Conservation (phyloP, 768 basidiomycete species). For the button mushroom (Agaricus bisporus) region DNA sequence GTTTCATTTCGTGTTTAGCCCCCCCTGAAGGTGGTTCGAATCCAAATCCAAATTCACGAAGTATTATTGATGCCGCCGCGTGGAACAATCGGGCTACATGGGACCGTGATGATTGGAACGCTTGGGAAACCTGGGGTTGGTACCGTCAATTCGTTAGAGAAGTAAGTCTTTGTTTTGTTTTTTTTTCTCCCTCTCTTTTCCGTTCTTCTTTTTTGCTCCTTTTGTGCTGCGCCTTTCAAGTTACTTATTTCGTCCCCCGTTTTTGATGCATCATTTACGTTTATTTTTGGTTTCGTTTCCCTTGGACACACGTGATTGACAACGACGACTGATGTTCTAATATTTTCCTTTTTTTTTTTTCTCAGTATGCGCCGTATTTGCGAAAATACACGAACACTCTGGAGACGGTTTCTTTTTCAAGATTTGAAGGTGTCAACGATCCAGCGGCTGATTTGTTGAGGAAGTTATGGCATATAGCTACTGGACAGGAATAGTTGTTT, state of each 20-base stretch:
- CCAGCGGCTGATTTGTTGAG: slow-evolving; percentile 53
- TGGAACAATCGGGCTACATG: slow-evolving; percentile 71
- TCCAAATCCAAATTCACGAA: slow-evolving; percentile 45
- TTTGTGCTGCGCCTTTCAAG: background rate
- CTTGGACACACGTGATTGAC: background rate
- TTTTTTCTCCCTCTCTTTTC: background rate
- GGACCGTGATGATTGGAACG: slow-evolving; percentile 71
- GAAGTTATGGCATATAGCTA: slow-evolving; percentile 67
- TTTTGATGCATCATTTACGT: background rate
- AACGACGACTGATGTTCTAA: too few relatives aligned
- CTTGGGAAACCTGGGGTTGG: slow-evolving; percentile 91
- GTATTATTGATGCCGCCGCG: slow-evolving; percentile 55
- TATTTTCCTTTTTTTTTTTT: background rate
- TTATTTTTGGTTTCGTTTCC: background rate
- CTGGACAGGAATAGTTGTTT: slow-evolving; percentile 40
- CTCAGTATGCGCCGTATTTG: slow-evolving; percentile 74
- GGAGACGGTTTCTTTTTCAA: slow-evolving; percentile 60
- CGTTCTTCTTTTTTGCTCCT: background rate
- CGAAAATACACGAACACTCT: slow-evolving; percentile 70
- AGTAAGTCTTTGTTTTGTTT: slow-evolving; percentile 36
- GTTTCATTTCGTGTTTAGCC: slow-evolving; percentile 65
- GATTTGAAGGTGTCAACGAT: slow-evolving; percentile 52
- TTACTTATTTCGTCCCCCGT: background rate
- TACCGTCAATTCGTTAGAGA: slow-evolving; percentile 81
- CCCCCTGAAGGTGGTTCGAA: slow-evolving; percentile 32